Conservation (phyloP, 2,329 filamentous ascomycete species). For the Beauveria sp. region DNA sequence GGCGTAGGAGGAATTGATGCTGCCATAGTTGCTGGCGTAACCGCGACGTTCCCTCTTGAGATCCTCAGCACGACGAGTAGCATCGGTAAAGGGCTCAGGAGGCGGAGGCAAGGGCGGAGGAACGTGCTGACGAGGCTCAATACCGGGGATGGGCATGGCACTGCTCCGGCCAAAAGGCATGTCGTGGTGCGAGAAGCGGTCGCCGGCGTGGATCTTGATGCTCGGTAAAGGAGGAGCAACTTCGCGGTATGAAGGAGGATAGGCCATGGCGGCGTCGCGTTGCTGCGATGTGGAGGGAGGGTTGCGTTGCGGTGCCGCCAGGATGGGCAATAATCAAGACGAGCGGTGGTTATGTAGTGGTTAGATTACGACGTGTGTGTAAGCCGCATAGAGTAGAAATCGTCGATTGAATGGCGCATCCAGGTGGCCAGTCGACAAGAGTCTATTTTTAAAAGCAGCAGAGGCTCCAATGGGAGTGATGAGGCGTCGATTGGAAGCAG, state of each 20-base stretch:
- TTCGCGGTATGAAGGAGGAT: conserved; percentile 29
- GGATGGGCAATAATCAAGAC: neutral
- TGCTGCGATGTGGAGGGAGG: neutral
- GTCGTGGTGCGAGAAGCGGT: conserved; percentile 24
- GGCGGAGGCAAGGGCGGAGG: conserved; percentile 43
- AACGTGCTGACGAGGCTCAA: conserved; percentile 23
- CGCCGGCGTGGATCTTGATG: conserved; percentile 26
- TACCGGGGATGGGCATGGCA: conserved; percentile 37
- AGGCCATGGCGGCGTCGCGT: conserved; percentile 24
- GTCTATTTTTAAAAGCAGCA: neutral
- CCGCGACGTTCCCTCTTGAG: conserved; percentile 22
- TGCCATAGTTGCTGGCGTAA: conserved; percentile 31
- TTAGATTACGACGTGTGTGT: conserved; percentile 3
- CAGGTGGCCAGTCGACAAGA: neutral
- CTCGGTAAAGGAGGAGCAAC: conserved; percentile 27
- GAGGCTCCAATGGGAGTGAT: neutral
- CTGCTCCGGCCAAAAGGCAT: conserved; percentile 25
- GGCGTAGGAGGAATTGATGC: conserved; percentile 26
- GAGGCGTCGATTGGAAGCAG: conserved; percentile 1
- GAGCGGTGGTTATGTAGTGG: conserved; percentile 2
- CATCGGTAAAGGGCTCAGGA: conserved; percentile 28
- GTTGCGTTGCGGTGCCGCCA: neutral
- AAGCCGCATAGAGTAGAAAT: conserved; percentile 1
- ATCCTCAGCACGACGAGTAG: conserved; percentile 23
- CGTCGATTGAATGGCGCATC: neutral